These are phyloP conservation scores for Coniochaeta prunicola DNA, from an alignment of 2,329 filamentous ascomycete species.

Conservation along the genomic window DNA sequence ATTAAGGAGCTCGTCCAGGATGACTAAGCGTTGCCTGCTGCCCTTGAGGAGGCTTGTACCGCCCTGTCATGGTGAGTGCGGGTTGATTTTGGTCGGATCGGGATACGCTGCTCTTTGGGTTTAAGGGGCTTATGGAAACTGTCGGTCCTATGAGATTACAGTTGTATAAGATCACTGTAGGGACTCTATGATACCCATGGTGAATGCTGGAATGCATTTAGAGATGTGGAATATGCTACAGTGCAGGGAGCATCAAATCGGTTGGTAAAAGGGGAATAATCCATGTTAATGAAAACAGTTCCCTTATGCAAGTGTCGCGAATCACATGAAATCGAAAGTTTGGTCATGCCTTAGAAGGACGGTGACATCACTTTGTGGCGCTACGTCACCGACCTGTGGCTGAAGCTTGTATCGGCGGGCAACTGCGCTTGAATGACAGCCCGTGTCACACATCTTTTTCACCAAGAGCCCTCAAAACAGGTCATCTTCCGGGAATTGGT, in stretches of 20 bases:
- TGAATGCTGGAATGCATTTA: neutral
- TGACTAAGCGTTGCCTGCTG: constrained; percentile 29
- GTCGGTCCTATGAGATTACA: no score
- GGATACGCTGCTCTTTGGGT: no score
- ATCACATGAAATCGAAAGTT: neutral
- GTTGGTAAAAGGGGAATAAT: neutral
- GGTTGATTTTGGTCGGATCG: neutral
- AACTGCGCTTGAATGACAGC: neutral
- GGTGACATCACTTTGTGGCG: constrained; percentile 9
- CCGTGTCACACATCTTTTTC: neutral
- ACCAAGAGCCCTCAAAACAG: neutral
- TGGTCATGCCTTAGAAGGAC: neutral
- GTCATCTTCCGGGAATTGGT: neutral
- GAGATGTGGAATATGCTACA: no score
- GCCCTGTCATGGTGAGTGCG: neutral
- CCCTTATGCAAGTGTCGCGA: neutral
- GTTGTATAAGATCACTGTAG: neutral
- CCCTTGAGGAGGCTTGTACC: neutral
- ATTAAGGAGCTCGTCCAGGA: constrained; percentile 62
- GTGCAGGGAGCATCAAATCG: no score
- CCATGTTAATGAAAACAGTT: neutral
- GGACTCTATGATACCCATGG: neutral
- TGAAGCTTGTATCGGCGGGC: neutral
- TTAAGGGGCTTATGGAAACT: no score
- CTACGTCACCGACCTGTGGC: constrained; percentile 2